Base-by-base conservation (phyloP, 129 eudicot species). In the Pseudognaphalium luteoalbum region DNA sequence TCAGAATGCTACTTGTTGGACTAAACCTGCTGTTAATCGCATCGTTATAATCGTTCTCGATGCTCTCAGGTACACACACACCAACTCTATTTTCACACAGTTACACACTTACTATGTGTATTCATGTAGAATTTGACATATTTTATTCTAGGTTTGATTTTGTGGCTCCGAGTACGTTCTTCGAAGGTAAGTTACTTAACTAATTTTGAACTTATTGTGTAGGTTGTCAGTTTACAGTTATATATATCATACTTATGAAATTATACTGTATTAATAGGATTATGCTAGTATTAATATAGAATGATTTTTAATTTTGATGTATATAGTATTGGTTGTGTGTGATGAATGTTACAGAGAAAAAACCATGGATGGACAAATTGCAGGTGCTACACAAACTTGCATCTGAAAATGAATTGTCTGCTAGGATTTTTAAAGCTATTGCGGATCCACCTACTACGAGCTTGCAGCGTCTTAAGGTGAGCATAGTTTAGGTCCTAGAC, bases 361-460 rank as follows among this genome's bases (percentile, higher is more conserved):
- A 89, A 68, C 96, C 97, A 69, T 94, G 99, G 99, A 94, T 94
- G 99, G 97, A 89, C 83, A 91, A 86, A 78, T 78, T 94, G 54
- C 72, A 83, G 59, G 92, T 91, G 66, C 77, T 94, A 25, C 99
- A 94, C 57, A 87, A 89, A 68, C 82, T 91, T 71, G 96, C 94
- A 67, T 81, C 91, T 77, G 87, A 81, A 71, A 63, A 76, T 3
- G 88, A 84, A 68, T 85, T 83, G 75, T 84, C 94, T 67, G 85
- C 99, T 67, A 89, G 82, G 85, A 87, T 94, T 65, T 94, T 94
- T 70, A 94, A 94, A 89, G 99, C 99, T 77, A 85, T 91, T 84
- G 99, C 99, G 17, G 99, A 94, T 81, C 99, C 99, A 50, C 99
- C 99, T 62, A 94, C 99, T 41, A 94, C 99, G 33, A 94, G 97